Base-by-base conservation (phyloP, 352 stramenopile species). In the Phytopythium montanum region DNA sequence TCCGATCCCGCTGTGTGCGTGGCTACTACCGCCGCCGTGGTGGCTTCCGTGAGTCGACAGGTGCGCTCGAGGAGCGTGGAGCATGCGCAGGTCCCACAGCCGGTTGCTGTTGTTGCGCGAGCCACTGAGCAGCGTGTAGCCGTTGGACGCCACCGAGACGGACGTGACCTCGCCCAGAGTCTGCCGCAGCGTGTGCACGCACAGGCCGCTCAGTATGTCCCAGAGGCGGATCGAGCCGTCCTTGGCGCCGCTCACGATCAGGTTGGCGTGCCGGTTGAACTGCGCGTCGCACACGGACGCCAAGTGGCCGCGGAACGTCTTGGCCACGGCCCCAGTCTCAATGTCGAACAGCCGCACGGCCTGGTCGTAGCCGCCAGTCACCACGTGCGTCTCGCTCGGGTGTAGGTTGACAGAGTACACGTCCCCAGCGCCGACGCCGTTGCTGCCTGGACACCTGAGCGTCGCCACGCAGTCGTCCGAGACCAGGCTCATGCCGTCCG, bases 101-200 rank as follows among this genome's bases (percentile, higher is more conserved):
- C 85, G 77, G 61, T 95, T 94, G 65, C 85, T 95, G 68, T 94
- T 96, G 59, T 96, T 94, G 36, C 87, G 70, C 50, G 82, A 94
- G 58, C 85, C 87, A 31, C 76, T 94, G 25, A 96, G 70, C 34
- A 96, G 59, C 33, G 76, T 82, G 62, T 89, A 88, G 3, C 85
- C 84, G 61, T 93, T 92, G 9, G 83, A 89, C 46, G 77, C 83
- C 50, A 96, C 75, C n/a, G 78, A 86, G 38, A 96, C 75, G 13
- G 85, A 95, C 39, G 85, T 95, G 42, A 96, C 87, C 62, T 96
- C 85, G 28, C 87, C 84, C 18, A 95, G 70, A 10, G 85, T 94
- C 65, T 95, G 87, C 28, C 81, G 72, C 44, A 96, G 62, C 14
- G 85, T 96, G 61, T 94, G 85, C 16, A 96, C 83, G 41, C 87